Conservation (phyloP, 2,329 filamentous ascomycete species). For the Catunica adiposa region DNA sequence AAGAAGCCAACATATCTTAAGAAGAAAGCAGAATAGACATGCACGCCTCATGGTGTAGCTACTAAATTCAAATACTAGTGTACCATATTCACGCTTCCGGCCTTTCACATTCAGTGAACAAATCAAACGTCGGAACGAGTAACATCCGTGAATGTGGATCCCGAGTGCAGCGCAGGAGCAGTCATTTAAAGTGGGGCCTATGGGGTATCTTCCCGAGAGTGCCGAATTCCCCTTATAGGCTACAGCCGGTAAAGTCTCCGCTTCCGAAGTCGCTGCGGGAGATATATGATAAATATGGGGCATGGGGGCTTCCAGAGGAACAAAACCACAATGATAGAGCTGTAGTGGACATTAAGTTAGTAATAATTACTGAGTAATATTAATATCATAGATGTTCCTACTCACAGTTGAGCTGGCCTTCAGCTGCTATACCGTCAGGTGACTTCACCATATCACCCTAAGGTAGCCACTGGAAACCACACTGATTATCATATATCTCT, state of each 20-base stretch:
- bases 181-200: neutral
- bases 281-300: neutral
- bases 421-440: neutral
- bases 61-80: too few relatives aligned
- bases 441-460: neutral
- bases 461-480: neutral
- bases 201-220: neutral
- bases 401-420: too few relatives aligned
- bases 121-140: neutral
- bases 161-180: neutral
- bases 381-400: too few relatives aligned
- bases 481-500: neutral
- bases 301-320: neutral
- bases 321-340: too few relatives aligned
- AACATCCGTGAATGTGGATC: neutral
- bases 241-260: neutral
- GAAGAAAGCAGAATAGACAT: too few relatives aligned
- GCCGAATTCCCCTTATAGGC: neutral
- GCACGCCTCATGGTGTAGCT: too few relatives aligned
- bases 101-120: too few relatives aligned
- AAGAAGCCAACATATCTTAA: too few relatives aligned
- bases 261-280: neutral
- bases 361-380: too few relatives aligned
- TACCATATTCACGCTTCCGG: too few relatives aligned
- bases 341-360: neutral